Evolutionary conservation across 2,329 filamentous ascomycete species (phyloP), one percentile per base, ranked within the genome.

Genomic region (Reticulascus tulasneorum): DNA sequence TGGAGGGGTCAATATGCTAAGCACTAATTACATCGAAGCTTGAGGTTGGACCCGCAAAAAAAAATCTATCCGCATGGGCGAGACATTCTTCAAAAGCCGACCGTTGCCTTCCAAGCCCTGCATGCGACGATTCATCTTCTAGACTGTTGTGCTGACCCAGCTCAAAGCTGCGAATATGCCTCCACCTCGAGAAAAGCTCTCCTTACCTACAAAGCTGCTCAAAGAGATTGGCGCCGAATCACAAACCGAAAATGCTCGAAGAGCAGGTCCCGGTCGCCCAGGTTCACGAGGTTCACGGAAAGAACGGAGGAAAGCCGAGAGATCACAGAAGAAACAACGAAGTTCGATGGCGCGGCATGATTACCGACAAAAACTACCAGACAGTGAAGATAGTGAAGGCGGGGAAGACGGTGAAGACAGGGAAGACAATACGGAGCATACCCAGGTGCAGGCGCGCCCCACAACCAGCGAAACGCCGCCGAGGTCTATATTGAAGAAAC

Each of bases 271-370:
- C 29, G 12, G 21, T 38, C 11, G 33, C 33, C 8, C 29, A 15
- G 15, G 7, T 35, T 16, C 44, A 46, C 18, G 40, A 31, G 4
- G 40, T 38, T n/a, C 40, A 44, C 26, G 71, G 82, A 47, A 86
- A 85, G 63, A 79, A 84, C 35, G 76, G 40, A 74, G 85, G 37
- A 86, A 82, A 54, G 73, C 73, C 12, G 77, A 84, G 48, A 72
- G 84, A 36, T 63, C 67, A 16, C 67, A 77, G 48, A 84, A 79
- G 56, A 84, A 77, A 56, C 51, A 58, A 19, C 64, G 65, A 2
- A 38, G 43, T 13, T 23, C 19, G 24, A 42, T 11, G 37, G 41
- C 7, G 48, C 19, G 26, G 9, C 25, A 51, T 13, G 55, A 54
- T 4, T 57, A 54, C 16, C 10, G 52, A 53, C 6, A 50, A 52